These are phyloP conservation scores for Botrytis byssoidea DNA, from an alignment of 2,329 filamentous ascomycete species.

Conservation along the genomic window DNA sequence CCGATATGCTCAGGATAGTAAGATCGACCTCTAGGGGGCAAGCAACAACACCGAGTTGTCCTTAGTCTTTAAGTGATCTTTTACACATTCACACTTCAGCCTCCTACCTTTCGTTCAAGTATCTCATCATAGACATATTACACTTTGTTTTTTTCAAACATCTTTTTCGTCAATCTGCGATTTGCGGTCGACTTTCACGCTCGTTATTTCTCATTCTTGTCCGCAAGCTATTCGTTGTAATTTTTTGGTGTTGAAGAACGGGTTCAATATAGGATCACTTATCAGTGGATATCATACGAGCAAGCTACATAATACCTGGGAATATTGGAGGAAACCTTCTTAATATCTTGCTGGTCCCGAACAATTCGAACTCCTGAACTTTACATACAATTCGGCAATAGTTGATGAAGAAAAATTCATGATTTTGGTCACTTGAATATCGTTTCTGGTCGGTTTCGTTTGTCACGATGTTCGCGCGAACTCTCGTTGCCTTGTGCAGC, in stretches of 20 bases:
- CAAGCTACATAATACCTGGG: conserved; percentile 1
- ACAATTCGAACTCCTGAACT: background rate
- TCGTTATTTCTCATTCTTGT: conserved; percentile 18
- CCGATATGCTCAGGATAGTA: conserved; percentile 15
- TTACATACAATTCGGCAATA: background rate
- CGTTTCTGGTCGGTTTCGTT: conserved; percentile 18
- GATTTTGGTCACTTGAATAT: conserved; percentile 21
- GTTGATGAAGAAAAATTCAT: conserved; percentile 18
- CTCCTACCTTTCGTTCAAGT: conserved; percentile 15
- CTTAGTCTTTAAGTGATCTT: conserved; percentile 20
- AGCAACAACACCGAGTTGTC: conserved; percentile 17
- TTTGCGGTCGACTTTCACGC: conserved; percentile 20
- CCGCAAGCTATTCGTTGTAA: background rate
- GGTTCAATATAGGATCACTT: background rate
- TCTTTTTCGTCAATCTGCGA: conserved; percentile 19
- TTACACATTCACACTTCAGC: conserved; percentile 21
- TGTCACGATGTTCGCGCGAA: conserved; percentile 20
- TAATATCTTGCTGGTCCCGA: conserved; percentile 13
- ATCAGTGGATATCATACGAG: conserved; percentile 9
- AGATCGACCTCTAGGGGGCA: conserved; percentile 22
- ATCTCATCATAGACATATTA: conserved; percentile 12
- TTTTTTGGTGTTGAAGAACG: conserved; percentile 9
- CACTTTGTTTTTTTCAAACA: conserved; percentile 2
- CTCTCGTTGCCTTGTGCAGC: conserved; percentile 16
- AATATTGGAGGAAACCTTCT: background rate